These are phyloP conservation scores for Colletotrichum paranaense DNA, from an alignment of 2,329 filamentous ascomycete species.

Conservation along the genomic window DNA sequence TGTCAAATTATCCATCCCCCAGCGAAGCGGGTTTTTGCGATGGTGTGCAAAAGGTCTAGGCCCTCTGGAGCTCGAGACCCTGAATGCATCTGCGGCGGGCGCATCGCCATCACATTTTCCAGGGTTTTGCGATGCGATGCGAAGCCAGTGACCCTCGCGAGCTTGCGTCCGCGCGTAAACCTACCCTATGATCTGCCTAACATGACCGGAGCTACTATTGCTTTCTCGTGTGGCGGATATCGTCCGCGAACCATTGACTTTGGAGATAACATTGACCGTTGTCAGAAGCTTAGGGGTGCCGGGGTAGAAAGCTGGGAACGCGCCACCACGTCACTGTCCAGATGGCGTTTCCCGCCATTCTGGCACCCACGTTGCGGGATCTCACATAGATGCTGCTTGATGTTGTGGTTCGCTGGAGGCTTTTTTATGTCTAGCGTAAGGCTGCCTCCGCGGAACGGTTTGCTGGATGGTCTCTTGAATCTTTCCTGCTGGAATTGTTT, in stretches of 20 bases:
- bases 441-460: conserved; percentile 5
- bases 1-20: background rate
- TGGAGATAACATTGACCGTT: background rate
- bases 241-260: conserved; percentile 6
- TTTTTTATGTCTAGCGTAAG: background rate
- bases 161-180: background rate
- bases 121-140: background rate
- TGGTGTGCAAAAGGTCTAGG: too few species aligned
- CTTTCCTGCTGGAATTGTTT: background rate
- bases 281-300: too few species aligned
- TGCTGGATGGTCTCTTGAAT: background rate
- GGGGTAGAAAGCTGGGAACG: conserved; percentile 1
- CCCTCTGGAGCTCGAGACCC: background rate
- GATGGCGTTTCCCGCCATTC: background rate
- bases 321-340: conserved; percentile 23
- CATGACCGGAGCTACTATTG: background rate
- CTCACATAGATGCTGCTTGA: background rate
- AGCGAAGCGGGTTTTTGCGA: background rate
- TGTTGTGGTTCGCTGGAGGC: background rate
- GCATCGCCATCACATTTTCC: background rate
- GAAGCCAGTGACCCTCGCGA: background rate
- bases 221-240: background rate
- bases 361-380: background rate
- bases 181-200: background rate
- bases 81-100: background rate